Percentiles rank a stretch among this genome's conserved stretches.
Conservation (phyloP, 495 filamentous ascomycete species). For the Xylaria nigripes region DNA sequence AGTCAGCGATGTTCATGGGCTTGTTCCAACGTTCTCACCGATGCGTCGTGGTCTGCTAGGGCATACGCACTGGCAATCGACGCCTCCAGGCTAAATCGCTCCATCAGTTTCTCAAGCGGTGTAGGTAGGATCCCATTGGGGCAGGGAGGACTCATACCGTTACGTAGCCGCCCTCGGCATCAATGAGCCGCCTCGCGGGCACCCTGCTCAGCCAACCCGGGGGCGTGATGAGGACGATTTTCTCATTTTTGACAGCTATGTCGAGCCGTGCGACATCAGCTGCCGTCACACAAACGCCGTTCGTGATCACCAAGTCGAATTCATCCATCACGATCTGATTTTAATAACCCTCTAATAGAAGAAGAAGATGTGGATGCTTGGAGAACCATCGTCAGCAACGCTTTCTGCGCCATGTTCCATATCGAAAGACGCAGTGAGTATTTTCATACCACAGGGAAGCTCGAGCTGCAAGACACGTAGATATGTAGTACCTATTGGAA, state of each 20-base stretch:
- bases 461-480: too few species aligned
- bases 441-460: too few species aligned
- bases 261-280: slow-evolving; percentile 38
- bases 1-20: neutral
- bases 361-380: neutral
- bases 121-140: neutral
- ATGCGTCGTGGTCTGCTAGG: too few species aligned
- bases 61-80: slow-evolving; percentile 30
- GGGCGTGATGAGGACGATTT: slow-evolving; percentile 39
- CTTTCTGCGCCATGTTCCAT: neutral
- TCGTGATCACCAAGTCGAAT: slow-evolving; percentile 39
- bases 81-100: slow-evolving; percentile 27
- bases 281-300: slow-evolving; percentile 43
- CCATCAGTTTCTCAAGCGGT: neutral
- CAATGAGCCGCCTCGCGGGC: slow-evolving; percentile 31
- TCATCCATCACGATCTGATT: slow-evolving; percentile 2
- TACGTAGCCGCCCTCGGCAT: slow-evolving; percentile 43
- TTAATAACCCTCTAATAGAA: too few species aligned
- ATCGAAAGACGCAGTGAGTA: too few species aligned
- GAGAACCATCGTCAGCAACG: neutral
- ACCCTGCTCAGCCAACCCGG: slow-evolving; percentile 23
- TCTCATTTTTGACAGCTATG: slow-evolving; percentile 43
- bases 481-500: too few species aligned
- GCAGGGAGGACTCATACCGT: slow-evolving; percentile 14
- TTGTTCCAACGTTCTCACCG: too few species aligned